Percentiles rank a stretch among this genome's conserved stretches.
phyloP scores from a whole-genome alignment of 1,139 yeast genomes.

The Candida sojae region DNA sequence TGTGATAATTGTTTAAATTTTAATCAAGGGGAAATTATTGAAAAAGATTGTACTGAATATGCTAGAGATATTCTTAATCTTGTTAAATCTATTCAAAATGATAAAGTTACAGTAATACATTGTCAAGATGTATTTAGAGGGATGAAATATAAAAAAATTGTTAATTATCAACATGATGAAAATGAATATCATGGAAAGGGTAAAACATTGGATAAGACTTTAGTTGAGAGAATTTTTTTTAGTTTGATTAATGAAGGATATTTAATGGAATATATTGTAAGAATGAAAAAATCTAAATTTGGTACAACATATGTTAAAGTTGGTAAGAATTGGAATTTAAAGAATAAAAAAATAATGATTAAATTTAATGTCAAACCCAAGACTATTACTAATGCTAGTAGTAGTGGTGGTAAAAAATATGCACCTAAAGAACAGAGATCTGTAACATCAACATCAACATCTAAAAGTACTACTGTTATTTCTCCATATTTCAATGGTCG shows the following conservation, averaged over 20 bases:
- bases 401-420: not conserved
- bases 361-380: slow-evolving; percentile 21
- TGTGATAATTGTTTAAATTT: slow-evolving; percentile 83
- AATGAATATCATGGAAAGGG: slow-evolving; percentile 73
- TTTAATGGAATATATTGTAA: slow-evolving; percentile 69
- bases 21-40: slow-evolving; percentile 44
- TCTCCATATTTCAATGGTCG: not conserved
- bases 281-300: slow-evolving; percentile 62
- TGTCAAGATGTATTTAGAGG: slow-evolving; percentile 88
- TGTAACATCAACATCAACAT: not conserved
- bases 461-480: not conserved
- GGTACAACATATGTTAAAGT: slow-evolving; percentile 71
- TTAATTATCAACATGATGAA: slow-evolving; percentile 61
- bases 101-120: slow-evolving; percentile 72
- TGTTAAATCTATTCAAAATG: slow-evolving; percentile 56
- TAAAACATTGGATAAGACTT: slow-evolving; percentile 58
- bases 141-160: slow-evolving; percentile 60
- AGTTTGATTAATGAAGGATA: slow-evolving; percentile 70
- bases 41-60: slow-evolving; percentile 67
- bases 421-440: not conserved
- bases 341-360: slow-evolving; percentile 43
- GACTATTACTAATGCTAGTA: not conserved
- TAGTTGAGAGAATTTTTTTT: slow-evolving; percentile 80
- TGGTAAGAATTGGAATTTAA: slow-evolving; percentile 55
- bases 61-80: slow-evolving; percentile 63